Percentiles rank a stretch among this genome's conserved stretches.
phyloP scores from a whole-genome alignment of 805 yeast genomes.

The Spathaspora passalidarum region DNA sequence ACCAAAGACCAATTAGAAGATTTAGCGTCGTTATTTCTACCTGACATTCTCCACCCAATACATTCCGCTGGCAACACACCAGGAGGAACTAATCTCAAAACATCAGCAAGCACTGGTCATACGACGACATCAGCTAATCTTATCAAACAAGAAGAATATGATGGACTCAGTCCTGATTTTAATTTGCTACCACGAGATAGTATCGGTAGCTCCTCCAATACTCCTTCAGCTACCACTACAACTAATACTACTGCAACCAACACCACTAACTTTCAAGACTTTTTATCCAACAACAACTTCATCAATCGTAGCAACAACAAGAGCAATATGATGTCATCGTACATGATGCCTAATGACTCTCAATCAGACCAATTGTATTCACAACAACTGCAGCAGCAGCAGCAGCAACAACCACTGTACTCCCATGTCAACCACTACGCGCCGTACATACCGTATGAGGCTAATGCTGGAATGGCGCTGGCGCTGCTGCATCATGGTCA shows the following conservation, averaged over 20 bases:
- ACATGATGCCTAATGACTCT: constrained; percentile 2
- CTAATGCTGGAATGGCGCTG: constrained; percentile 10
- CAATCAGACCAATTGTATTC: neutral
- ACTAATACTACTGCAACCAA: neutral
- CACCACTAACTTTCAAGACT: constrained; percentile 9
- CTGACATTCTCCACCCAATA: constrained; percentile 31
- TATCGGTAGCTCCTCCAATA: constrained; percentile 1
- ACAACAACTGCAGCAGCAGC: neutral
- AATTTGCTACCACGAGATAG: constrained; percentile 4
- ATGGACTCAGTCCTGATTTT: constrained; percentile 4
- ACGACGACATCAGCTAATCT: neutral
- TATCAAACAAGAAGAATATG: constrained; percentile 5
- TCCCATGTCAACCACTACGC: constrained; percentile 26
- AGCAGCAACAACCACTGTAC: constrained; percentile 8
- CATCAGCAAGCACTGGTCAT: neutral
- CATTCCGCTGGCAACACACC: constrained; percentile 5
- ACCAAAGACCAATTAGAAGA: constrained; percentile 25
- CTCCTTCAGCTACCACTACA: constrained; percentile 2
- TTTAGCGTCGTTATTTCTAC: constrained; percentile 39
- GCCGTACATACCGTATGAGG: constrained; percentile 23
- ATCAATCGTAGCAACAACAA: constrained; percentile 12
- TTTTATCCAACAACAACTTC: constrained; percentile 16
- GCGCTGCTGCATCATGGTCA: constrained; percentile 9
- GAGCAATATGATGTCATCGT: constrained; percentile 14
- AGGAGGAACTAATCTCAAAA: neutral